Evolutionary conservation across 495 filamentous ascomycete species (phyloP), one percentile per base, ranked within the genome.

Genomic region (Ramalina intermedia): DNA sequence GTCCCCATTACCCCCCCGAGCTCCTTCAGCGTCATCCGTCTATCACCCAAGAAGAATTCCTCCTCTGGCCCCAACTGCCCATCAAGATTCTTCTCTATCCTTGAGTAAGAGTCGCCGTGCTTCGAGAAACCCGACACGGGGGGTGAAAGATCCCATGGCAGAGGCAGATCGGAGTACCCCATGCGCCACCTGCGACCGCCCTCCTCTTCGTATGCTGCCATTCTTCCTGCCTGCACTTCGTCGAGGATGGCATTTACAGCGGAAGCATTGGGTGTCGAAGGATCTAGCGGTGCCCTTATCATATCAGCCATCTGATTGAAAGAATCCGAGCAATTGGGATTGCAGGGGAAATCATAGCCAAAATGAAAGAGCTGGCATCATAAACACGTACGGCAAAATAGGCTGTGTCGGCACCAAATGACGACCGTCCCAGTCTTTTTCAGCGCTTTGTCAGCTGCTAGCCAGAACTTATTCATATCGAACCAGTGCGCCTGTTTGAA

Each of bases 361-460:
- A 20, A 20, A 20, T 27, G 41, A 21, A 21, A 44, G n/a, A 41
- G 29, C 29, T 9, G 8, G 29, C 5, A 33, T 9, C 7, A 24
- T n/a, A 55, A 27, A 4, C 43, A 21, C 36, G 26, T 36, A 52
- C 49, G 47, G 49, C 55, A 42, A 41, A 62, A 59, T 1, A 60
- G 33, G 0, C 43, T 41, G 3, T 54, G 39, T 8, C 37, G 48
- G 14, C 59, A 62, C 76, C 75, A 82, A 2, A 80, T 27, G 0
- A 71, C 73, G 4, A 80, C 71, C 1, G 67, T 80, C 12, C 76
- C 78, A 4, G 72, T 72, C 4, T 71, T 70, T 49, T 68, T 71
- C 14, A 82, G 53, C 7, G 72, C 62, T 18, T 63, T 59, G 0
- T 71, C 74, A 0, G 73, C 75, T 1, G 56, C 54, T 0, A 40